Evolutionary conservation across 2,329 filamentous ascomycete species (phyloP).

Genomic region (Phialophora tarda): DNA sequence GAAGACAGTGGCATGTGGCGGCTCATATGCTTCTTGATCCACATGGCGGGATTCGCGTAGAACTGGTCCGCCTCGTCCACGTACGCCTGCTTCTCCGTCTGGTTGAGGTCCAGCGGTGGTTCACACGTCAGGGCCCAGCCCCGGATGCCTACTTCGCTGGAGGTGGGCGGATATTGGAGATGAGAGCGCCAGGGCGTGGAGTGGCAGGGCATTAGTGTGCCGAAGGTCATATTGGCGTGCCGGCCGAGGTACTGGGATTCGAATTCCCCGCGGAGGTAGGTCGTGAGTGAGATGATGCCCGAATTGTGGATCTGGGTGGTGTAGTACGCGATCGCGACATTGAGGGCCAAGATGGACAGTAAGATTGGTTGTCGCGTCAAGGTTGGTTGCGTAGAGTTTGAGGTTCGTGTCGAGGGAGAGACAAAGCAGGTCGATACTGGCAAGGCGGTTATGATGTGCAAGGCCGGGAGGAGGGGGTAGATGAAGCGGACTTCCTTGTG

Average conservation of each 20-base stretch:
- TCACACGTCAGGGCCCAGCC: constrained; percentile 91
- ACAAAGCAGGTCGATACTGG: constrained; percentile 54
- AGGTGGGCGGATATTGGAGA: constrained; percentile 67
- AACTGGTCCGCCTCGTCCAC: constrained; percentile 91
- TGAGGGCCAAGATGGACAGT: constrained; percentile 64
- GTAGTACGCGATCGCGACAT: constrained; percentile 74
- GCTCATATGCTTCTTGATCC: constrained; percentile 62
- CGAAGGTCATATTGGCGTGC: constrained; percentile 57
- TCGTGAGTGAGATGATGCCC: constrained; percentile 75
- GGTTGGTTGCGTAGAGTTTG: constrained; percentile 41
- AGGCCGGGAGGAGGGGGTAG: constrained; percentile 84
- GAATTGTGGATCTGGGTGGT: constrained; percentile 78
- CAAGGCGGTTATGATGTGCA: constrained; percentile 79
- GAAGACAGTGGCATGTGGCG: constrained; percentile 35
- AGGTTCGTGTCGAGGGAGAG: background rate
- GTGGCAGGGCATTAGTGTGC: constrained; percentile 95
- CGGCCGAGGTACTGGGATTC: constrained; percentile 59
- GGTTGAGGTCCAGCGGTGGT: constrained; percentile 74
- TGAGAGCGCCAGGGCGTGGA: constrained; percentile 93
- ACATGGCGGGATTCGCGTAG: constrained; percentile 69
- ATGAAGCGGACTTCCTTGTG: constrained; percentile 99
- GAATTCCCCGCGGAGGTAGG: constrained; percentile 76
- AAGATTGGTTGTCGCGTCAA: constrained; percentile 62
- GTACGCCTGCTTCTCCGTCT: constrained; percentile 68
- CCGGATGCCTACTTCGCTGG: constrained; percentile 56